These are phyloP conservation scores for Phaeosphaeriaceae sp. DNA, from an alignment of 2,329 filamentous ascomycete genomes.

Conservation along the genomic window DNA sequence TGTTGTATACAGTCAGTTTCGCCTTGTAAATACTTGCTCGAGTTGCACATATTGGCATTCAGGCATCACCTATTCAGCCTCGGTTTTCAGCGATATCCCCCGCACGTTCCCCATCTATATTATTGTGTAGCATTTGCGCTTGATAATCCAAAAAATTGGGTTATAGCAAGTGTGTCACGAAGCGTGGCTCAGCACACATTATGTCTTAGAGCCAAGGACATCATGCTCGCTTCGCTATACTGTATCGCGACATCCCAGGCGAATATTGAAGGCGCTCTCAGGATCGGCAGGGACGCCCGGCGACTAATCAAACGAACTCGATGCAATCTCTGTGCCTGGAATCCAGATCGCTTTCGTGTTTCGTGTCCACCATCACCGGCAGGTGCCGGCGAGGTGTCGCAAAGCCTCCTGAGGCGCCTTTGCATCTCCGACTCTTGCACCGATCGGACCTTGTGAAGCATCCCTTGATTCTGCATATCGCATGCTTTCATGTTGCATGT, in stretches of 20 bases:
- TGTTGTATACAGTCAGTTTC: background rate
- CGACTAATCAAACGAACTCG: background rate
- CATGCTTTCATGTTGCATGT: background rate
- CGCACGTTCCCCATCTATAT: no score
- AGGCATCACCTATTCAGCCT: background rate
- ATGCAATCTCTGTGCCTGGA: background rate
- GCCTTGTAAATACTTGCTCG: background rate
- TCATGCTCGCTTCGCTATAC: background rate
- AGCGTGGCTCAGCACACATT: no score
- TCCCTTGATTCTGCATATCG: background rate
- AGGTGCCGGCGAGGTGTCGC: background rate
- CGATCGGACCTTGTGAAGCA: background rate
- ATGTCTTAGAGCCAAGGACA: background rate
- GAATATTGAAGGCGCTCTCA: background rate
- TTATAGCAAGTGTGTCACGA: no score
- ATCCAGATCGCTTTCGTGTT: background rate
- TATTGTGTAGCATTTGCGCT: no score
- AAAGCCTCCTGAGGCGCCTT: background rate
- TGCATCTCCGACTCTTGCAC: background rate
- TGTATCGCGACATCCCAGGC: background rate
- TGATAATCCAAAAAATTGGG: no score
- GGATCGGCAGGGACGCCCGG: background rate
- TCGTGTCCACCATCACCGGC: background rate
- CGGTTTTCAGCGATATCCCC: background rate
- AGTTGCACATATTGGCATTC: background rate